Percentiles rank a stretch among this genome's conserved stretches.
Evolutionary conservation across 2,329 filamentous ascomycete species (phyloP).

Genomic region (Ophiostoma novo-ulmi): DNA sequence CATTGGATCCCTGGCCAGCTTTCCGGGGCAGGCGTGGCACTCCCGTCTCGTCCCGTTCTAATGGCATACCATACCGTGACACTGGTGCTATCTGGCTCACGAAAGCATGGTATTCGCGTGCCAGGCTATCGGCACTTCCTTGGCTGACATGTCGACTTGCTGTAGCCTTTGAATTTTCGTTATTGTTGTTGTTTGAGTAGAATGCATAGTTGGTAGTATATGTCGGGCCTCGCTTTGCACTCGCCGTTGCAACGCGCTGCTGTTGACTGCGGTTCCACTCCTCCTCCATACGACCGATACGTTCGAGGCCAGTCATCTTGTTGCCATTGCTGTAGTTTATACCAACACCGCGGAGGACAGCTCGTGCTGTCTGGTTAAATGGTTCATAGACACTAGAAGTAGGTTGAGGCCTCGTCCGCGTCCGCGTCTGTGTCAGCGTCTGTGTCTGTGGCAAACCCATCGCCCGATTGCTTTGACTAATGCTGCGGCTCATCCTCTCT

Average conservation of each 20-base stretch:
- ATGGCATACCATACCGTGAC: not conserved
- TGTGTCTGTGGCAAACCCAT: not conserved
- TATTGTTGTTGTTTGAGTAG: not conserved
- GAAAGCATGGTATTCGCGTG: not conserved
- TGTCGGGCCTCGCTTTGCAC: not conserved
- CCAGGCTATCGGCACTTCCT: not conserved
- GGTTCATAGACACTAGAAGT: not conserved
- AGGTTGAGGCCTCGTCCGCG: not conserved
- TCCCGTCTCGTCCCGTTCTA: not conserved
- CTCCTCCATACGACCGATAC: not conserved
- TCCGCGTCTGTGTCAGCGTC: not conserved
- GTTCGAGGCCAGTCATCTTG: not conserved
- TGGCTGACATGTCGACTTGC: not conserved
- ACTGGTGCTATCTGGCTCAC: not conserved
- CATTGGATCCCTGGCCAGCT: not conserved
- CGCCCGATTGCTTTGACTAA: not conserved
- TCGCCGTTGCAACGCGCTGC: not conserved
- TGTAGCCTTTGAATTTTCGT: not conserved
- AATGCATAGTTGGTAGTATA: not conserved
- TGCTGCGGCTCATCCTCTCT: not conserved
- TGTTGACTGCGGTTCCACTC: not conserved
- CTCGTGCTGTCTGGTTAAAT: not conserved
- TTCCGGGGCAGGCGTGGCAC: not conserved
- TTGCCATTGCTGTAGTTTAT: not conserved
- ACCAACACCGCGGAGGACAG: not conserved